These are phyloP conservation scores for Mycena vitilis DNA, from an alignment of 768 basidiomycete species.

Conservation along the genomic window DNA sequence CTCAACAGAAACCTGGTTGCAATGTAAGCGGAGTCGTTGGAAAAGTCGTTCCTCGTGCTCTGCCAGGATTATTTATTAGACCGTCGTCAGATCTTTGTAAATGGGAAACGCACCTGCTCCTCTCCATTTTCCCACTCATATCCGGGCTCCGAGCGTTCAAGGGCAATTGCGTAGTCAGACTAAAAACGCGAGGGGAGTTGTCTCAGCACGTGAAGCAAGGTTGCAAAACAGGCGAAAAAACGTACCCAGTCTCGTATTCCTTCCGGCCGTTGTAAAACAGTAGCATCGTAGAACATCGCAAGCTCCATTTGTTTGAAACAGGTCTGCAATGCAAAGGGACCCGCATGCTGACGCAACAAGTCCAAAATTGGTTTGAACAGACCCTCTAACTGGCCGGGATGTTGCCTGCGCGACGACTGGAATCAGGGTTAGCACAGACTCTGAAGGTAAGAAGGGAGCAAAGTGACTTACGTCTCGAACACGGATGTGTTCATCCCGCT, in stretches of 20 bases:
- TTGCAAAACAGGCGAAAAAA: too few species aligned
- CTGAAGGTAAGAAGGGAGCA: too few species aligned
- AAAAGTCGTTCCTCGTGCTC: constrained; percentile 40
- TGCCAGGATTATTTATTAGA: neutral
- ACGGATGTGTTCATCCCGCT: constrained; percentile 13
- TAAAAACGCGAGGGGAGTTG: neutral
- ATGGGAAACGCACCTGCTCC: constrained; percentile 30
- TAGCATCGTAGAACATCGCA: neutral
- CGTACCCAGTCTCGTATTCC: neutral
- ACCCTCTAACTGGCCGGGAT: too few species aligned
- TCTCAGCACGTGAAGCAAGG: too few species aligned
- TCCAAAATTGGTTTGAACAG: neutral
- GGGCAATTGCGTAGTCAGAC: neutral
- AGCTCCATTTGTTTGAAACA: neutral
- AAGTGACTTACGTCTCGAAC: constrained; percentile 42
- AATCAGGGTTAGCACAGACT: too few species aligned
- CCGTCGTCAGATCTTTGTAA: too few species aligned
- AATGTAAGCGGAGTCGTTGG: constrained; percentile 44
- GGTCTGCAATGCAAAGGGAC: neutral
- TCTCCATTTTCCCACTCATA: constrained; percentile 38
- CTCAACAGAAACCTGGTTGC: constrained; percentile 43
- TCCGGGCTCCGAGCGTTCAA: neutral
- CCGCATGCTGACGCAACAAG: neutral
- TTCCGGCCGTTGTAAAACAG: neutral
- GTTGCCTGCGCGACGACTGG: too few species aligned